These are phyloP conservation scores for Dothistroma septosporum DNA, from an alignment of 2,329 filamentous ascomycete genomes.

Conservation along the genomic window DNA sequence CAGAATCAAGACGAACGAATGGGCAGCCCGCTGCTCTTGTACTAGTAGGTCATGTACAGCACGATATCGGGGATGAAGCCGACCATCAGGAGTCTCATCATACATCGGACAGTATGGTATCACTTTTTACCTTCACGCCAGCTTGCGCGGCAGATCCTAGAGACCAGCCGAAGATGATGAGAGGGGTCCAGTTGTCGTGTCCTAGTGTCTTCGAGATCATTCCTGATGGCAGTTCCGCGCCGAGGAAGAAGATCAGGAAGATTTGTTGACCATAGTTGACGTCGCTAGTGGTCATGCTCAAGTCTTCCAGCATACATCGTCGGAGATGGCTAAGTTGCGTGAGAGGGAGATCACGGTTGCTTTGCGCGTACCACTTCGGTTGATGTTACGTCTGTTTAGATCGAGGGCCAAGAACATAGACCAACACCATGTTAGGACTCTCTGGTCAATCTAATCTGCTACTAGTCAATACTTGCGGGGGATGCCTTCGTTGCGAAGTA, in stretches of 20 bases:
- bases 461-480: not conserved
- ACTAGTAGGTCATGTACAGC: slow-evolving; percentile 25
- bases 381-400: slow-evolving; percentile 30
- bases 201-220: slow-evolving; percentile 46
- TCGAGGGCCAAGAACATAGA: slow-evolving; percentile 29
- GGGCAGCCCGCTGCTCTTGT: slow-evolving; percentile 39
- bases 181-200: slow-evolving; percentile 45
- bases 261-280: slow-evolving; percentile 32
- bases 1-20: slow-evolving; percentile 43
- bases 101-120: slow-evolving; percentile 37
- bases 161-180: slow-evolving; percentile 42
- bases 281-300: slow-evolving; percentile 30
- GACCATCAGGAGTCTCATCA: slow-evolving; percentile 40
- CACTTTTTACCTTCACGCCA: slow-evolving; percentile 31
- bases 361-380: slow-evolving; percentile 10
- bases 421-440: slow-evolving; percentile 28
- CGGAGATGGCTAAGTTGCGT: slow-evolving; percentile 19
- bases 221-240: slow-evolving; percentile 44
- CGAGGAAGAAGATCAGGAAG: slow-evolving; percentile 28
- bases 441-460: slow-evolving; percentile 20
- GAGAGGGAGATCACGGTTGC: slow-evolving; percentile 28
- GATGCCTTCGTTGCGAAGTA: too few species aligned
- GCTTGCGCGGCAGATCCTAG: slow-evolving; percentile 34
- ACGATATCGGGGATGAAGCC: slow-evolving; percentile 51
- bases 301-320: slow-evolving; percentile 27